Evolutionary conservation across 192 early-diverging fungal species (phyloP).

Genomic region (Coemansia sp.): DNA sequence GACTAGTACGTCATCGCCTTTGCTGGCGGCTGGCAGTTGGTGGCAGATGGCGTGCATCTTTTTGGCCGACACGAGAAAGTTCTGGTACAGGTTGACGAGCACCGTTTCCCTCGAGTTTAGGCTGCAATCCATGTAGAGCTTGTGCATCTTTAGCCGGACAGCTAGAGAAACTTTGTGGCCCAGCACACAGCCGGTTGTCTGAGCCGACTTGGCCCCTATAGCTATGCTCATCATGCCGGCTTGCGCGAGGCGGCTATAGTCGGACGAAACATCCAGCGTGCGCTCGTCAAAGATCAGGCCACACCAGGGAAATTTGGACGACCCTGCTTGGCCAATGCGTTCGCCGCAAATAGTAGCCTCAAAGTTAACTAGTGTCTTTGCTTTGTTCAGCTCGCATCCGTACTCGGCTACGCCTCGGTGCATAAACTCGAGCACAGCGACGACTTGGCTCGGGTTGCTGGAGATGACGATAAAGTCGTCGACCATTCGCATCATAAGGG

Average conservation of each 20-base stretch:
- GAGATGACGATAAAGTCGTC: slow-evolving; percentile 87
- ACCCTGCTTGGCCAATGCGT: slow-evolving; percentile 22
- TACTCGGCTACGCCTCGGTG: slow-evolving; percentile 61
- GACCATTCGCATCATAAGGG: slow-evolving; percentile 71
- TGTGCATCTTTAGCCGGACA: slow-evolving; percentile 32
- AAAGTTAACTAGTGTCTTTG: slow-evolving; percentile 82
- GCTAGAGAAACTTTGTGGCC: slow-evolving; percentile 48
- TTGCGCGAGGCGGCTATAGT: slow-evolving; percentile 62
- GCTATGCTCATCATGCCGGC: slow-evolving; percentile 46
- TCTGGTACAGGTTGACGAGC: slow-evolving; percentile 77
- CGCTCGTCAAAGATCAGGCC: slow-evolving; percentile 70
- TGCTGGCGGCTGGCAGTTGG: slow-evolving; percentile 13
- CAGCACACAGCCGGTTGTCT: slow-evolving; percentile 39
- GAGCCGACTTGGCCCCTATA: slow-evolving; percentile 52
- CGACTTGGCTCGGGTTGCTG: slow-evolving; percentile 49
- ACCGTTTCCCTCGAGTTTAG: slow-evolving; percentile 63
- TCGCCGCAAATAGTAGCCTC: slow-evolving; percentile 45
- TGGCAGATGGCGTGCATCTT: slow-evolving; percentile 57
- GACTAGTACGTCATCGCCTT: slow-evolving; percentile 11
- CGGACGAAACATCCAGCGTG: slow-evolving; percentile 64
- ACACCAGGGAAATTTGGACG: slow-evolving; percentile 62
- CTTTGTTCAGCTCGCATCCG: slow-evolving; percentile 71
- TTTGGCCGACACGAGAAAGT: slow-evolving; percentile 69
- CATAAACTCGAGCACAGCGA: slow-evolving; percentile 60
- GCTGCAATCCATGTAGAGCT: slow-evolving; percentile 62